A percentile compares a stretch with the other conserved stretches of the same genome.
phyloP scores from a whole-genome alignment of 805 yeast species.

The Yarrowia sp. region DNA sequence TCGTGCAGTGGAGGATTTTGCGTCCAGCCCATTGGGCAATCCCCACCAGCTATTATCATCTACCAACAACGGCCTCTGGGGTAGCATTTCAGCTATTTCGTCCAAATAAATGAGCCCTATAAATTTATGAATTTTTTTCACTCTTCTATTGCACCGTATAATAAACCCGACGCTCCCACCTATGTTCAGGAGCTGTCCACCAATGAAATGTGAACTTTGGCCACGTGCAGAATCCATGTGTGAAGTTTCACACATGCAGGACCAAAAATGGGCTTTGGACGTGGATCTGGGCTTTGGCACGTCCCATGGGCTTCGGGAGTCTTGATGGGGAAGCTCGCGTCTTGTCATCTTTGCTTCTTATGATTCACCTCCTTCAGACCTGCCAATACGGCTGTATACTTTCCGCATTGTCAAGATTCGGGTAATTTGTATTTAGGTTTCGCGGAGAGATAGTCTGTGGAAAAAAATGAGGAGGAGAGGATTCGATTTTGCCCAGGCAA shows the following conservation, averaged over 20 bases:
- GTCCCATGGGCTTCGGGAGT: no score
- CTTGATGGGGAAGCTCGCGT: no score
- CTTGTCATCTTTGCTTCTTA: neutral
- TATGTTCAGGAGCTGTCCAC: neutral
- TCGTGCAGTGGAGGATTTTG: neutral
- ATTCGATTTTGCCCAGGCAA: neutral
- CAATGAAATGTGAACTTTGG: conserved; percentile 14
- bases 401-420: conserved; percentile 2
- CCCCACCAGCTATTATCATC: no score
- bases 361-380: no score
- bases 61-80: no score
- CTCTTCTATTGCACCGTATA: neutral
- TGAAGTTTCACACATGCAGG: conserved; percentile 22
- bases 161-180: neutral
- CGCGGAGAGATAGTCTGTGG: neutral
- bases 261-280: neutral
- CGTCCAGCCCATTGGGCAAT: neutral
- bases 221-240: conserved; percentile 27
- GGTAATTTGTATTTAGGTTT: neutral
- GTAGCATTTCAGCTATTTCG: no score
- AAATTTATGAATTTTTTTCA: neutral
- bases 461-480: neutral
- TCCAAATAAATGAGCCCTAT: no score
- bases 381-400: conserved; percentile 6
- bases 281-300: neutral